phyloP scores from a whole-genome alignment of 73 alveolate species.

The Tetrahymena malaccensis region DNA sequence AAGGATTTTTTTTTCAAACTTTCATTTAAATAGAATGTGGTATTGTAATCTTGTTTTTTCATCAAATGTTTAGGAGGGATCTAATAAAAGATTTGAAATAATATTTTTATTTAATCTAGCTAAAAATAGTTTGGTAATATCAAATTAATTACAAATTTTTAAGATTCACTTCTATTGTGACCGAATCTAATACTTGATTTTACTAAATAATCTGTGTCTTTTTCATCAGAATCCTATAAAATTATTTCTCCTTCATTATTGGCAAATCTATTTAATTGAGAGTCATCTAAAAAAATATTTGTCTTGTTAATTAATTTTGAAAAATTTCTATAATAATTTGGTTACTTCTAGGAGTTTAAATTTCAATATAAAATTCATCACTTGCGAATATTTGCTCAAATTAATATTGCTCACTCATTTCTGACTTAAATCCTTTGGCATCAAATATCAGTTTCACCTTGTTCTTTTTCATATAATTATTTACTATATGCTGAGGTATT shows the following conservation, averaged over 20 bases:
- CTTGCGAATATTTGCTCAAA: background rate
- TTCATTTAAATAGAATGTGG: background rate
- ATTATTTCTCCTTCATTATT: background rate
- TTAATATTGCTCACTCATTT: background rate
- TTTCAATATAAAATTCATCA: background rate
- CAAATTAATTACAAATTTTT: background rate
- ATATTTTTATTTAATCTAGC: background rate
- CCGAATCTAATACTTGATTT: background rate
- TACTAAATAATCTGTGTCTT: background rate
- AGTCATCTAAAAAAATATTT: background rate
- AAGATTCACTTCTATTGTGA: background rate
- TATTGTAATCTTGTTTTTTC: background rate
- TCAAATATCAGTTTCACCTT: background rate
- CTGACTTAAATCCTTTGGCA: background rate
- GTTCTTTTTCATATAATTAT: background rate
- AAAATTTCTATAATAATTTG: background rate
- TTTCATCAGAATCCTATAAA: background rate
- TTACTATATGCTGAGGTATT: background rate
- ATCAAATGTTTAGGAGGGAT: background rate
- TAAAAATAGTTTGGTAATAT: background rate
- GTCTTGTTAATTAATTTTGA: background rate
- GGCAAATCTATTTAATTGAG: background rate
- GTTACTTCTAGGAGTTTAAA: background rate
- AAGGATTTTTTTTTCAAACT: background rate
- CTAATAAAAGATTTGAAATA: background rate